These are phyloP conservation scores for Rhytidhysteron rufulum DNA, from an alignment of 2,329 filamentous ascomycete species.

Conservation along the genomic window DNA sequence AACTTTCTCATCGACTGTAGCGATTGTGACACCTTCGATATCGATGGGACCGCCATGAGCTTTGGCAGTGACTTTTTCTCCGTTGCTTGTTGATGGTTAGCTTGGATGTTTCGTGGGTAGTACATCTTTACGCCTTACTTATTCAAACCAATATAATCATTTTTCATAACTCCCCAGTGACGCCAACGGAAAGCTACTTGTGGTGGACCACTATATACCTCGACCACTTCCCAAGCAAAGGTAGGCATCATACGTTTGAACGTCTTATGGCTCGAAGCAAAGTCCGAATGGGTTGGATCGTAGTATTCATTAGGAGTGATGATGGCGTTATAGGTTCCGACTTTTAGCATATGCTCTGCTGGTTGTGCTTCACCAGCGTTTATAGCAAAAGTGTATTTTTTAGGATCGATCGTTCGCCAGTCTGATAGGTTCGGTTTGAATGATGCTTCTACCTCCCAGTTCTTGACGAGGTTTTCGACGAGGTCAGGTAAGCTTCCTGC, in stretches of 20 bases:
- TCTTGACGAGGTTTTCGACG: constrained; percentile 68
- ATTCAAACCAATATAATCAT: constrained; percentile 63
- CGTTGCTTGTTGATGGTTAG: constrained; percentile 43
- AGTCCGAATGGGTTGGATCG: constrained; percentile 58
- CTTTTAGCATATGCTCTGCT: constrained; percentile 62
- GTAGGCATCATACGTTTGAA: constrained; percentile 72
- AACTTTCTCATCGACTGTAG: constrained; percentile 58
- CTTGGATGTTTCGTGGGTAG: not conserved
- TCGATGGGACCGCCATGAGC: constrained; percentile 60
- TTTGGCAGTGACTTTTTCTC: constrained; percentile 60
- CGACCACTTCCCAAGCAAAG: constrained; percentile 67
- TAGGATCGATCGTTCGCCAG: constrained; percentile 62
- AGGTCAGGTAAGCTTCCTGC: constrained; percentile 56
- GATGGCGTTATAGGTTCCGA: constrained; percentile 68
- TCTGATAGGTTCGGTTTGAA: constrained; percentile 60
- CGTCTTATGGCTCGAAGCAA: constrained; percentile 62
- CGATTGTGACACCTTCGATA: constrained; percentile 61
- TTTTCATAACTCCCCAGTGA: constrained; percentile 65
- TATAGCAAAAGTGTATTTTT: constrained; percentile 60
- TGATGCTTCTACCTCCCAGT: constrained; percentile 69
- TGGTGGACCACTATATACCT: constrained; percentile 64
- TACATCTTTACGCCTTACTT: constrained; percentile 44
- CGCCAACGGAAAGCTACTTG: constrained; percentile 62
- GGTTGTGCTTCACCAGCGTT: constrained; percentile 57
- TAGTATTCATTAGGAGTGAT: constrained; percentile 63